These are phyloP conservation scores for Alternaria burnsii DNA, from an alignment of 2,329 filamentous ascomycete species.

Conservation along the genomic window DNA sequence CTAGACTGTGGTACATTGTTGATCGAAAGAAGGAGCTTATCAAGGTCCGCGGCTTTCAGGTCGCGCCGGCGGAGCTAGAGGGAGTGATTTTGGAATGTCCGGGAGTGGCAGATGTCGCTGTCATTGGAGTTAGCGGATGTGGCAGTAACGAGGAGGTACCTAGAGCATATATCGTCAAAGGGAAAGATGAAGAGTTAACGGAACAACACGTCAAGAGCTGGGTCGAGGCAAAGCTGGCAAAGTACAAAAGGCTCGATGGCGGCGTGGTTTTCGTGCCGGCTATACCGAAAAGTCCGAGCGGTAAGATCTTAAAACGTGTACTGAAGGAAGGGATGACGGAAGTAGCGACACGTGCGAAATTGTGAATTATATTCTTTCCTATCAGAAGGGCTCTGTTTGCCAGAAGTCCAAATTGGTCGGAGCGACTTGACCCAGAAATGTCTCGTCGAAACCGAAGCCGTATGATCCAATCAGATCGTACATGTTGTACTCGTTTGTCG, in stretches of 20 bases:
- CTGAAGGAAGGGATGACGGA: background rate
- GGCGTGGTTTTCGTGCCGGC: background rate
- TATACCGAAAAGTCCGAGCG: background rate
- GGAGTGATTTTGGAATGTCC: slow-evolving; percentile 47
- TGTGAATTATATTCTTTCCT: background rate
- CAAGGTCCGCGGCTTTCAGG: slow-evolving; percentile 50
- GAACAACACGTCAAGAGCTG: background rate
- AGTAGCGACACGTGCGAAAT: background rate
- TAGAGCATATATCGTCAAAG: background rate
- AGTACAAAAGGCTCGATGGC: background rate
- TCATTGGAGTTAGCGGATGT: background rate
- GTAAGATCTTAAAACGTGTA: background rate
- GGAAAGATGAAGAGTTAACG: background rate
- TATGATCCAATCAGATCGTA: slow-evolving; percentile 44
- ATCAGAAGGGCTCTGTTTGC: slow-evolving; percentile 37
- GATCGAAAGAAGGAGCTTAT: slow-evolving; percentile 64
- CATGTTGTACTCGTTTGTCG: slow-evolving; percentile 33
- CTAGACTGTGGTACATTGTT: slow-evolving; percentile 69
- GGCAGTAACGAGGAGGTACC: background rate
- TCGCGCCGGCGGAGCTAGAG: slow-evolving; percentile 55
- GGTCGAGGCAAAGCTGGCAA: background rate
- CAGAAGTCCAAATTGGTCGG: slow-evolving; percentile 43
- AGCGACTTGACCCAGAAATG: slow-evolving; percentile 41
- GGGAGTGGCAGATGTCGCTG: slow-evolving; percentile 49
- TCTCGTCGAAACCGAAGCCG: slow-evolving; percentile 45